These are phyloP conservation scores for Lepiota brunneoincarnata DNA, from an alignment of 768 basidiomycete species.

Conservation along the genomic window DNA sequence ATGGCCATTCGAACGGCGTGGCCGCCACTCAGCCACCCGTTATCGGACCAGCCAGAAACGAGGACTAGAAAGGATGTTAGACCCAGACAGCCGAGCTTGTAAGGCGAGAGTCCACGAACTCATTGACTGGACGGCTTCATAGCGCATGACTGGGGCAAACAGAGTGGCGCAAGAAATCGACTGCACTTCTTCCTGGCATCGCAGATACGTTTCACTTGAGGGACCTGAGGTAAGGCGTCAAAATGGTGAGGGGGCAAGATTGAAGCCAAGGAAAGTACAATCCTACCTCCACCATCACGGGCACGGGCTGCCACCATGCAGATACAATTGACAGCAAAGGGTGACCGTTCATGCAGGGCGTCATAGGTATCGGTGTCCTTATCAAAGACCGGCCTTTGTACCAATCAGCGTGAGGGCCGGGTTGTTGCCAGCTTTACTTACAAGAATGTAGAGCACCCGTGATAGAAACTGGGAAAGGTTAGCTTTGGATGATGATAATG, in stretches of 20 bases:
- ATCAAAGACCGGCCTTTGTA: constrained; percentile 75
- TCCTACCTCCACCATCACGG: constrained; percentile 83
- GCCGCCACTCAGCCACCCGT: constrained; percentile 92
- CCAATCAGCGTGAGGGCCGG: constrained; percentile 52
- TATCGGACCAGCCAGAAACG: constrained; percentile 92
- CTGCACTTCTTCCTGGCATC: constrained; percentile 83
- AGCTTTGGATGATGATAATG: constrained; percentile 11
- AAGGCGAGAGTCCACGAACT: constrained; percentile 47
- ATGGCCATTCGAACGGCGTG: constrained; percentile 98
- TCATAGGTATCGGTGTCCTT: constrained; percentile 81
- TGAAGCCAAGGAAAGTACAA: not conserved
- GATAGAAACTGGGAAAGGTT: constrained; percentile 65
- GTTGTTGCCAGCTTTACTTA: constrained; percentile 9
- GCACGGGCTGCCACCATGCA: constrained; percentile 93
- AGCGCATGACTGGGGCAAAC: constrained; percentile 80
- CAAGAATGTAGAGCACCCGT: constrained; percentile 71
- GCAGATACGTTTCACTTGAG: constrained; percentile 69
- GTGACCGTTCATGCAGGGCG: constrained; percentile 81
- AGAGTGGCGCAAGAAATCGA: constrained; percentile 81
- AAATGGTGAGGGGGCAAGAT: constrained; percentile 9
- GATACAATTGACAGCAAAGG: constrained; percentile 89
- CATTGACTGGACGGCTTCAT: constrained; percentile 93
- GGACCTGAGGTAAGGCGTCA: constrained; percentile 43
- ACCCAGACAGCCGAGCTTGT: not conserved
- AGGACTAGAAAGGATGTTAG: constrained; percentile 50